Base-by-base conservation (phyloP, 306 rosid genomes). In the Prunus kanzakura region DNA sequence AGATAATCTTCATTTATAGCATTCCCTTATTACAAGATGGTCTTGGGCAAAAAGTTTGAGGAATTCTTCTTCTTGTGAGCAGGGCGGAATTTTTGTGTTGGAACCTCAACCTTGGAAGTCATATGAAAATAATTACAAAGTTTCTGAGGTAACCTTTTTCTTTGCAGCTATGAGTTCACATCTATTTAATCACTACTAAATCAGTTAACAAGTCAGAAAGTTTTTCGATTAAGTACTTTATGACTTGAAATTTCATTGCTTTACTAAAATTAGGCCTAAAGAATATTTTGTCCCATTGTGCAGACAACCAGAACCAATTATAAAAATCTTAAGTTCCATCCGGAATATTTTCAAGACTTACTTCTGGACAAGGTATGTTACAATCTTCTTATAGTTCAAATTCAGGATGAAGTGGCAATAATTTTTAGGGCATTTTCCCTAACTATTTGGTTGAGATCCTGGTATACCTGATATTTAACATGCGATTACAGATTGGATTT, bases 21-120 rank as follows among this genome's bases (percentile, higher is more conserved):
- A 23, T 67, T 45, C 1, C 62, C 22, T 74, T 29, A 11, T 67
- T 62, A 35, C 55, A 19, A 65, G 45, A 67, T 61, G 65, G 64
- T 29, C 50, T 30, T 70, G 12, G 57, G 23, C 65, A 13, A 60
- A 18, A 14, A 43, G 16, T 5, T 20, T 47, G 38, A 66, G 14
- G 13, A 15, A 35, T 25, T 67, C 6, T 74, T 69, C 69, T 78
- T 77, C 75, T 74, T 79, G 4, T 71, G 58, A 84, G 66, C 84
- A 95, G 97, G 99, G 97, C 86, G 99, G 97, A 76, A 75, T 91
- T 77, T 25, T 95, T 87, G 89, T 95, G 65, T 74, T 95, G 86
- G 99, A 95, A 91, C 97, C 99, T 79, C 99, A 95, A 80, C 97
- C 97, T 76, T 95, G 99, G 99, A 95, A 88, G 83, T 95, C 99